A percentile compares a stretch with the other conserved stretches of the same genome.
Conservation (phyloP, 495 filamentous ascomycete genomes). For the Neurospora africana region DNA sequence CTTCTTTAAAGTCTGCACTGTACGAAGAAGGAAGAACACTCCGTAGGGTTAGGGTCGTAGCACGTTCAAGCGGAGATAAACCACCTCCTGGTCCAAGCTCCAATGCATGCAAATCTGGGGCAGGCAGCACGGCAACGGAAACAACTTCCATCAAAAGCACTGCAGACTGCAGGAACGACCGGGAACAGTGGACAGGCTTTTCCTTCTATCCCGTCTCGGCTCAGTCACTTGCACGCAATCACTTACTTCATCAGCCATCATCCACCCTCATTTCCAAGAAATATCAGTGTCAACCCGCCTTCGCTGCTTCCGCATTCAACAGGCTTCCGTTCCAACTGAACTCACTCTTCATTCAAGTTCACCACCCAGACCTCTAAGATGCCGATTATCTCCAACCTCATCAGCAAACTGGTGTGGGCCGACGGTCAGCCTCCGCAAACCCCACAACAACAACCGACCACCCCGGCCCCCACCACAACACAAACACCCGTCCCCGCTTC, state of each 20-base stretch:
- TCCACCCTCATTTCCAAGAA: neutral
- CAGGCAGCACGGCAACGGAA: neutral
- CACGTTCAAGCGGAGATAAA: too few species aligned
- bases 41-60: neutral
- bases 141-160: neutral
- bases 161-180: neutral
- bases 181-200: neutral
- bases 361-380: neutral
- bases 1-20: neutral
- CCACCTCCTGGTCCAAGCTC: neutral
- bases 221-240: neutral
- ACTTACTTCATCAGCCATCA: neutral
- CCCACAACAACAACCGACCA: neutral
- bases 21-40: neutral
- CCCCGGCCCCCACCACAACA: neutral
- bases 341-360: neutral
- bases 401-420: conserved; percentile 2
- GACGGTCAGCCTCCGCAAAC: neutral
- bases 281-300: neutral
- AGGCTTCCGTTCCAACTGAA: neutral
- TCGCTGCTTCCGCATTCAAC: neutral
- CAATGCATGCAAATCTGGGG: neutral
- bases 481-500: neutral
- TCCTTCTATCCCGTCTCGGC: neutral
- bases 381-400: conserved; percentile 4